Conservation (phyloP, 2,329 filamentous ascomycete genomes). For the Blastomyces gilchristii region DNA sequence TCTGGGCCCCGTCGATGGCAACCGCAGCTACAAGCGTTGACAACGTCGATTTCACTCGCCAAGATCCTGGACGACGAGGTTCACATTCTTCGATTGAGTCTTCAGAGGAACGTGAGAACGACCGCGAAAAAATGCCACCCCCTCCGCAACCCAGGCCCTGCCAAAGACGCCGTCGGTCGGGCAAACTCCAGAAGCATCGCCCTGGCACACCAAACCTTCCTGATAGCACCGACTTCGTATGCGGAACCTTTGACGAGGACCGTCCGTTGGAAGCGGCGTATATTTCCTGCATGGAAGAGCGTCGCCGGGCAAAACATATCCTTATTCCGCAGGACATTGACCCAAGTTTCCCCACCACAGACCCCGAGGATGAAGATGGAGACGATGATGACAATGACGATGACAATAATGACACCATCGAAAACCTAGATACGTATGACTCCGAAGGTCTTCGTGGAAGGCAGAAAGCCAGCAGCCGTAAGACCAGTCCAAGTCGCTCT, state of each 20-base stretch:
- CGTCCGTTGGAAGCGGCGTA: conserved; percentile 90
- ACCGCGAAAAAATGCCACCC: neutral
- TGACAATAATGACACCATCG: conserved; percentile 44
- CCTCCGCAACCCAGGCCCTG: conserved; percentile 17
- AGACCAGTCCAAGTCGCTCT: conserved; percentile 47
- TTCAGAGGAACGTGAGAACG: conserved; percentile 17
- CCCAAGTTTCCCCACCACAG: conserved; percentile 90
- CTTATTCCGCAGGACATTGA: conserved; percentile 92
- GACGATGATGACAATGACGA: conserved; percentile 51
- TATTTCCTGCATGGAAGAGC: conserved; percentile 69
- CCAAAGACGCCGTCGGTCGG: conserved; percentile 27
- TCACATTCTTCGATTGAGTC: conserved; percentile 49
- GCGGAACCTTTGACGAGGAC: conserved; percentile 92
- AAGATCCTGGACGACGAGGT: conserved; percentile 36
- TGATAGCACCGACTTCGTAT: conserved; percentile 98
- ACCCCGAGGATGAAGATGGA: conserved; percentile 76
- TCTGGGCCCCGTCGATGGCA: conserved; percentile 45
- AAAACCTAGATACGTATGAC: conserved; percentile 58
- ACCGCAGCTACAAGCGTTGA: conserved; percentile 46
- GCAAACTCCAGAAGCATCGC: conserved; percentile 47
- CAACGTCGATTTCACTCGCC: conserved; percentile 40
- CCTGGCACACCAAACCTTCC: conserved; percentile 71
- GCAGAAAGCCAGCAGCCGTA: conserved; percentile 39
- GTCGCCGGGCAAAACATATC: conserved; percentile 70
- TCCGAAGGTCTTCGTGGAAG: conserved; percentile 42